These are phyloP conservation scores for Phytophthora pinifolia DNA, from an alignment of 352 stramenopile genomes.

Conservation along the genomic window DNA sequence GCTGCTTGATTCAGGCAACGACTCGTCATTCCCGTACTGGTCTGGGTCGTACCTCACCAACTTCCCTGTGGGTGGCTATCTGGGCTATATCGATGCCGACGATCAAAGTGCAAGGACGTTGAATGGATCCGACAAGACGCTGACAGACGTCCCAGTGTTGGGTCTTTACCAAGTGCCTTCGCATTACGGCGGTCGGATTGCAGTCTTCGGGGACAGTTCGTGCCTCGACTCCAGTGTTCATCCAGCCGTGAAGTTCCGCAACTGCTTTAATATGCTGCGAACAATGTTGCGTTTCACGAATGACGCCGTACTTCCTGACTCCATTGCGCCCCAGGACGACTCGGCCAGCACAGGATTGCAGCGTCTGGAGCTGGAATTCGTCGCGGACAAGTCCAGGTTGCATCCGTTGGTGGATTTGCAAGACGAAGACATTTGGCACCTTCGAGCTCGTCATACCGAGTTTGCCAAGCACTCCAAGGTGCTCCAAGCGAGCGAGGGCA, in stretches of 20 bases:
- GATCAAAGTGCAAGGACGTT: constrained; percentile 55
- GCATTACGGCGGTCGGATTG: constrained; percentile 61
- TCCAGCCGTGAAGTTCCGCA: constrained; percentile 33
- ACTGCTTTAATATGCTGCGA: constrained; percentile 70
- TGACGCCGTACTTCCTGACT: constrained; percentile 31
- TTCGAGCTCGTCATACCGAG: constrained; percentile 15
- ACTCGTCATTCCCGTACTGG: constrained; percentile 53
- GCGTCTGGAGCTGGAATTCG: constrained; percentile 40
- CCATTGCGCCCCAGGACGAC: constrained; percentile 10
- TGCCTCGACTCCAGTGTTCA: constrained; percentile 72
- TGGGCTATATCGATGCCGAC: constrained; percentile 55
- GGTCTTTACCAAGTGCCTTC: constrained; percentile 69
- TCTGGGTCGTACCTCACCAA: constrained; percentile 66
- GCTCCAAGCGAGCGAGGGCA: constrained; percentile 39
- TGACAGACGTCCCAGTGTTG: constrained; percentile 51
- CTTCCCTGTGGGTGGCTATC: constrained; percentile 64
- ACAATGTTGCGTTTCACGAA: constrained; percentile 62
- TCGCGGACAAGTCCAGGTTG: constrained; percentile 17
- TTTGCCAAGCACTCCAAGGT: constrained; percentile 68
- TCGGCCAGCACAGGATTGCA: constrained; percentile 23
- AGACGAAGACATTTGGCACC: constrained; percentile 25
- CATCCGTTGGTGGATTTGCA: constrained; percentile 13
- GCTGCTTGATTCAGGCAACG: constrained; percentile 35
- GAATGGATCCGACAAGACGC: constrained; percentile 42
- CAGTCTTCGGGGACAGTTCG: constrained; percentile 73